Conservation (phyloP, 2,329 filamentous ascomycete genomes). For the Talaromyces sp. region DNA sequence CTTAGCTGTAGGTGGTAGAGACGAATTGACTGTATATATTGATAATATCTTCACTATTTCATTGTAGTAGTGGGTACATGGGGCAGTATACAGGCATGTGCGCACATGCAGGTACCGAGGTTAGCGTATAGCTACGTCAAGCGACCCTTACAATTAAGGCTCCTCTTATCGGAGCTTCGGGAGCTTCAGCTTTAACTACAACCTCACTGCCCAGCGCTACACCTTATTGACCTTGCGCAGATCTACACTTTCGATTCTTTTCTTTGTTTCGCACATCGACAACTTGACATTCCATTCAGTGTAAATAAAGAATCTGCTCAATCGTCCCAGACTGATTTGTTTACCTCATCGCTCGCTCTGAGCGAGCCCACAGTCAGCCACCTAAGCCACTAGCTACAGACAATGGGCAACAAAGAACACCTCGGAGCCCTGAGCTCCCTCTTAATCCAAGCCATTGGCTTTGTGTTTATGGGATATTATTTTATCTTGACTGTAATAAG, state of each 20-base stretch:
- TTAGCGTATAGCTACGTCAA: constrained; percentile 3
- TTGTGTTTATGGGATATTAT: constrained; percentile 36
- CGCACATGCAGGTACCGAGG: neutral
- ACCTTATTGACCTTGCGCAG: neutral
- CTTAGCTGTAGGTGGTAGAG: neutral
- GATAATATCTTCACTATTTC: neutral
- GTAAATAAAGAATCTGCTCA: neutral
- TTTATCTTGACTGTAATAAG: constrained; percentile 27
- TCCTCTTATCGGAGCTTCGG: neutral
- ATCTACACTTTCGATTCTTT: neutral
- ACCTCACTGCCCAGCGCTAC: neutral
- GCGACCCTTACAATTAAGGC: neutral
- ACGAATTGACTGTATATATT: neutral
- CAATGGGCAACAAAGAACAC: constrained; percentile 25
- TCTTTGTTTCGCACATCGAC: neutral
- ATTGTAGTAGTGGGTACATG: neutral
- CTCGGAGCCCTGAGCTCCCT: constrained; percentile 21
- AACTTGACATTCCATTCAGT: neutral
- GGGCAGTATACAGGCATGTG: neutral
- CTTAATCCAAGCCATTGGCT: constrained; percentile 31
- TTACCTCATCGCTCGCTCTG: neutral
- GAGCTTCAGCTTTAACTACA: neutral
- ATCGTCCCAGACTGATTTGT: neutral
- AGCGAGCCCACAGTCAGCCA: neutral
- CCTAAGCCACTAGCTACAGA: neutral